These are phyloP conservation scores for Lactarius vividus DNA, from an alignment of 768 basidiomycete genomes.

Conservation along the genomic window DNA sequence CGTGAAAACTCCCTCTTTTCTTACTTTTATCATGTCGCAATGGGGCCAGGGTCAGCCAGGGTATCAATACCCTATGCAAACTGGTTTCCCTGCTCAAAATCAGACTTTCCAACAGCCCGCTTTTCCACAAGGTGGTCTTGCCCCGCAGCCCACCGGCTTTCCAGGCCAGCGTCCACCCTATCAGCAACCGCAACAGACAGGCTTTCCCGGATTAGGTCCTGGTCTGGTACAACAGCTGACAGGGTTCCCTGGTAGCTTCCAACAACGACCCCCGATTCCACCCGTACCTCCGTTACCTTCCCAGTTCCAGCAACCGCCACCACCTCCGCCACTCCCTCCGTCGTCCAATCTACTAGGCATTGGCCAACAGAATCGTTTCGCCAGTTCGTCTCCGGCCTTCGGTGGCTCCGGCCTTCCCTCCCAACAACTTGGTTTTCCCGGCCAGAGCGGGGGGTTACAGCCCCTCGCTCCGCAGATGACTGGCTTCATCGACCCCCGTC, in stretches of 20 bases:
- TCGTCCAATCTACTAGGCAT: constrained; percentile 51
- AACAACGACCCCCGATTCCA: constrained; percentile 36
- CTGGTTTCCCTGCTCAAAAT: constrained; percentile 57
- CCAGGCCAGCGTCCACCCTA: constrained; percentile 42
- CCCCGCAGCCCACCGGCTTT: constrained; percentile 62
- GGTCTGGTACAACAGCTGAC: constrained; percentile 56
- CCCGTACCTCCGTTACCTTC: constrained; percentile 26
- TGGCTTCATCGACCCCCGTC: constrained; percentile 77
- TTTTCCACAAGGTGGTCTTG: constrained; percentile 47
- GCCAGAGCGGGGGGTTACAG: constrained; percentile 35
- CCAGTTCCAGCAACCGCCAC: constrained; percentile 42
- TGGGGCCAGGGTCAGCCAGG: constrained; percentile 69
- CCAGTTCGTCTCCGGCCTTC: constrained; percentile 55
- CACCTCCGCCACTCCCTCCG: constrained; percentile 62
- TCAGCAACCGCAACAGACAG: constrained; percentile 63
- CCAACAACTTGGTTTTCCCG: constrained; percentile 60
- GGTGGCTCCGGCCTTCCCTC: constrained; percentile 43
- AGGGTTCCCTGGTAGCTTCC: constrained; percentile 41
- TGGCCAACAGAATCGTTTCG: constrained; percentile 48
- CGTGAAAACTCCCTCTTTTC: neutral
- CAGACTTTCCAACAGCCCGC: constrained; percentile 40
- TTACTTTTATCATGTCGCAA: constrained; percentile 60
- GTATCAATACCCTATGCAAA: constrained; percentile 73
- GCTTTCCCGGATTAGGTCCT: constrained; percentile 37
- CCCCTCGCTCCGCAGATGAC: constrained; percentile 71